Percentiles rank a stretch among this genome's conserved stretches.
Evolutionary conservation across 345 rosid species (phyloP).

Genomic region (Physaria fendleri): DNA sequence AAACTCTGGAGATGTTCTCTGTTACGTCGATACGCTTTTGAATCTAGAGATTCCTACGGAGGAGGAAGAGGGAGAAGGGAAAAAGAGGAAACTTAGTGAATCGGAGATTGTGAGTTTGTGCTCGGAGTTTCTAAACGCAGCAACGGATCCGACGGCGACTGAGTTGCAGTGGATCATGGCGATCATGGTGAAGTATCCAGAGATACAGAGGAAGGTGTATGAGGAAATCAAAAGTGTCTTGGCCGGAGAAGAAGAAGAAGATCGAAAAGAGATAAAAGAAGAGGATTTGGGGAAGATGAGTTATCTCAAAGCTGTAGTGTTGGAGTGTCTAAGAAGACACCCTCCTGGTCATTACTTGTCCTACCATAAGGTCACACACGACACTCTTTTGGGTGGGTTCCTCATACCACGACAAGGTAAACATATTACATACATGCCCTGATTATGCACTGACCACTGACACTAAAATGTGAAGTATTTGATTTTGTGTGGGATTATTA

Average conservation of each 20-base stretch:
- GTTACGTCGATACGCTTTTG: slow-evolving; percentile 32
- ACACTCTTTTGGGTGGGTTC: slow-evolving; percentile 30
- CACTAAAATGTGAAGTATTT: too few relatives aligned
- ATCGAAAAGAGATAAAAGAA: slow-evolving; percentile 23
- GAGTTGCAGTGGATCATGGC: slow-evolving; percentile 36
- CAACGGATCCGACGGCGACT: slow-evolving; percentile 31
- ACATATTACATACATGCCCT: neutral
- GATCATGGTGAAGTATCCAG: slow-evolving; percentile 28
- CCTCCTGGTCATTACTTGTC: slow-evolving; percentile 35
- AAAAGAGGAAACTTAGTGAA: slow-evolving; percentile 26
- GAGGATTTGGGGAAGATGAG: slow-evolving; percentile 23
- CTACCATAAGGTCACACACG: slow-evolving; percentile 27
- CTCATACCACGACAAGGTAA: slow-evolving; percentile 27
- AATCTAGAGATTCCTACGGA: slow-evolving; percentile 23
- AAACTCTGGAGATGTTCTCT: slow-evolving; percentile 18
- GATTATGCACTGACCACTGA: too few relatives aligned
- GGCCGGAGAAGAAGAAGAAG: slow-evolving; percentile 2
- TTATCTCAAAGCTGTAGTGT: slow-evolving; percentile 31
- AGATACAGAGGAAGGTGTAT: slow-evolving; percentile 26
- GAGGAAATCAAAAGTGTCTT: slow-evolving; percentile 20
- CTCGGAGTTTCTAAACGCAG: slow-evolving; percentile 32
- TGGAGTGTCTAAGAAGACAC: slow-evolving; percentile 33
- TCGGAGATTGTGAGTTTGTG: slow-evolving; percentile 31
- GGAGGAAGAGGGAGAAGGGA: neutral
- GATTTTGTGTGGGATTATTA: neutral